phyloP scores from a whole-genome alignment of 768 basidiomycete species.

The Tulasnella sp. region DNA sequence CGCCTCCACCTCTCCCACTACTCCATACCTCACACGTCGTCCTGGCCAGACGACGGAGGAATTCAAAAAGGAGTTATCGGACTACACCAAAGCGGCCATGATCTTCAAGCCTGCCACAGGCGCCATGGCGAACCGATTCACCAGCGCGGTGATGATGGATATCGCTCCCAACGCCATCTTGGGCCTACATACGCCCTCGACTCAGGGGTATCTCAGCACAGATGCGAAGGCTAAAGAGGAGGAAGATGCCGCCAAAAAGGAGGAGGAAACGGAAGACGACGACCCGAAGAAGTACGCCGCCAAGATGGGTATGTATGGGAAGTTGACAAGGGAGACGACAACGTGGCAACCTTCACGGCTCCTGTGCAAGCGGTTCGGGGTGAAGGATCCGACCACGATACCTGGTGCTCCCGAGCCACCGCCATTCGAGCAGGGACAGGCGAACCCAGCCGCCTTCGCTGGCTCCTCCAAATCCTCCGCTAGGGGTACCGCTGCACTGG shows the following conservation, averaged over 20 bases:
- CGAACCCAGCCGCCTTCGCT: too few species aligned
- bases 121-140: constrained; percentile 92
- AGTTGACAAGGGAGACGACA: constrained; percentile 62
- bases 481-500: background rate
- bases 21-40: constrained; percentile 40
- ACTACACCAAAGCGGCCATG: constrained; percentile 76
- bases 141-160: constrained; percentile 55
- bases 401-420: constrained; percentile 16
- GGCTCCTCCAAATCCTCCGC: background rate
- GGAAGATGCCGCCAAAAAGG: constrained; percentile 31
- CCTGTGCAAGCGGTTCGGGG: constrained; percentile 87
- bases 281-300: constrained; percentile 76
- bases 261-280: constrained; percentile 43
- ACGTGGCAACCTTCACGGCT: constrained; percentile 75
- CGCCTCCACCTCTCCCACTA: constrained; percentile 32
- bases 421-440: background rate
- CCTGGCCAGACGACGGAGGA: constrained; percentile 51
- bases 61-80: constrained; percentile 71
- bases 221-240: constrained; percentile 35
- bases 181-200: constrained; percentile 51
- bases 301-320: constrained; percentile 78
- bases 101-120: constrained; percentile 88
- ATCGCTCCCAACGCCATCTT: constrained; percentile 48
- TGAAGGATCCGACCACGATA: constrained; percentile 58
- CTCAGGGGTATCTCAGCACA: constrained; percentile 17